Conservation (phyloP, 2,329 filamentous ascomycete species). For the Metarhizium guizhouense region DNA sequence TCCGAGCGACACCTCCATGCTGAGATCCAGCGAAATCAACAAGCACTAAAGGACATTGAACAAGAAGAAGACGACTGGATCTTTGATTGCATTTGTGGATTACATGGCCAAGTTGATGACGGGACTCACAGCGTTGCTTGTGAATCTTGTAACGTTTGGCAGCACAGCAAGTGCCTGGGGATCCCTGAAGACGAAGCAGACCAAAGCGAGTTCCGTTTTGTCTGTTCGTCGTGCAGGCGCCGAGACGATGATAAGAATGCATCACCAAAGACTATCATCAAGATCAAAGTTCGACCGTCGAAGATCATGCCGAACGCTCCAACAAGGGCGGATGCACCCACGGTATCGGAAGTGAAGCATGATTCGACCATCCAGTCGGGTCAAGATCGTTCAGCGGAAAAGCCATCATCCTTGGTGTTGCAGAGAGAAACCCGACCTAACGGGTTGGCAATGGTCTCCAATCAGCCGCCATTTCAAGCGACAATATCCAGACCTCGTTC, state of each 20-base stretch:
- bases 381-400: neutral
- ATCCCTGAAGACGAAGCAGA: slow-evolving; percentile 75
- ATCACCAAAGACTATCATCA: slow-evolving; percentile 40
- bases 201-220: slow-evolving; percentile 75
- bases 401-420: neutral
- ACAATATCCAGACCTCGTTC: neutral
- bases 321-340: neutral
- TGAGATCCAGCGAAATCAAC: slow-evolving; percentile 72
- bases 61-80: slow-evolving; percentile 79
- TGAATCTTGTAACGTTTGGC: slow-evolving; percentile 91
- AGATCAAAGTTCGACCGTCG: slow-evolving; percentile 35
- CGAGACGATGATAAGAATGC: slow-evolving; percentile 58
- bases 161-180: slow-evolving; percentile 86
- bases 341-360: neutral
- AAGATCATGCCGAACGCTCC: neutral
- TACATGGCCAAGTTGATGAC: slow-evolving; percentile 88
- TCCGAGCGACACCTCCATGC: slow-evolving; percentile 75
- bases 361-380: neutral
- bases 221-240: slow-evolving; percentile 70
- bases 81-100: slow-evolving; percentile 89
- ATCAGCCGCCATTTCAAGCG: neutral
- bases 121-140: slow-evolving; percentile 90
- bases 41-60: slow-evolving; percentile 63
- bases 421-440: neutral
- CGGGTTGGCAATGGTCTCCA: neutral